Percentiles rank a stretch among this genome's conserved stretches.
Conservation (phyloP, 768 basidiomycete genomes). For the Austroboletus festivus region DNA sequence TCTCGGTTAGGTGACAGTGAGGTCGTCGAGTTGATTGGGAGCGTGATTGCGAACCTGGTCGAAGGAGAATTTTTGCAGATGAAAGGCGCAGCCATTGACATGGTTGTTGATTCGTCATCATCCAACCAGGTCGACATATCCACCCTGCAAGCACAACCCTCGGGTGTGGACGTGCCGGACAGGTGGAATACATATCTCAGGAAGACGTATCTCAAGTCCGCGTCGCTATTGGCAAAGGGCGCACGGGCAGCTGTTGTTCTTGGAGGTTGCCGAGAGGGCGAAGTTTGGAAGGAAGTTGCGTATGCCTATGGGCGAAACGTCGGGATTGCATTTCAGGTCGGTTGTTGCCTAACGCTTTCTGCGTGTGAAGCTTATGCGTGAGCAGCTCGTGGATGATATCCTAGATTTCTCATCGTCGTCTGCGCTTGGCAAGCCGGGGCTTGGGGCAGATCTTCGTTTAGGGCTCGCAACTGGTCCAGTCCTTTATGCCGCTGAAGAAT, state of each 20-base stretch:
- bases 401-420: constrained; percentile 85
- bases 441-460: constrained; percentile 75
- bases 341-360: constrained; percentile 11
- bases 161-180: constrained; percentile 33
- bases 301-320: constrained; percentile 89
- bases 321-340: constrained; percentile 94
- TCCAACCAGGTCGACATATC: constrained; percentile 28
- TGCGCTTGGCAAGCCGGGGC: constrained; percentile 83
- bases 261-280: constrained; percentile 75
- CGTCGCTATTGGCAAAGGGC: constrained; percentile 86
- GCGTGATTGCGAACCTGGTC: constrained; percentile 92
- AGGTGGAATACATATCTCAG: constrained; percentile 80
- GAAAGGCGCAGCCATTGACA: constrained; percentile 20
- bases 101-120: neutral
- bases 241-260: constrained; percentile 83
- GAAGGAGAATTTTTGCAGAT: constrained; percentile 93
- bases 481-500: constrained; percentile 83
- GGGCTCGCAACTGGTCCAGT: constrained; percentile 86
- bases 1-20: constrained; percentile 83
- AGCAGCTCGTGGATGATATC: constrained; percentile 90
- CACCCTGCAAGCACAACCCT: constrained; percentile 43
- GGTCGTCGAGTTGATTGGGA: constrained; percentile 90
- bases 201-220: constrained; percentile 92
- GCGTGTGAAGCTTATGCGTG: neutral
- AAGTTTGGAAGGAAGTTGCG: constrained; percentile 83